Percentiles rank a stretch among this genome's conserved stretches.
Evolutionary conservation across 2,329 filamentous ascomycete species (phyloP).

Genomic region (Talaromyces sp.): DNA sequence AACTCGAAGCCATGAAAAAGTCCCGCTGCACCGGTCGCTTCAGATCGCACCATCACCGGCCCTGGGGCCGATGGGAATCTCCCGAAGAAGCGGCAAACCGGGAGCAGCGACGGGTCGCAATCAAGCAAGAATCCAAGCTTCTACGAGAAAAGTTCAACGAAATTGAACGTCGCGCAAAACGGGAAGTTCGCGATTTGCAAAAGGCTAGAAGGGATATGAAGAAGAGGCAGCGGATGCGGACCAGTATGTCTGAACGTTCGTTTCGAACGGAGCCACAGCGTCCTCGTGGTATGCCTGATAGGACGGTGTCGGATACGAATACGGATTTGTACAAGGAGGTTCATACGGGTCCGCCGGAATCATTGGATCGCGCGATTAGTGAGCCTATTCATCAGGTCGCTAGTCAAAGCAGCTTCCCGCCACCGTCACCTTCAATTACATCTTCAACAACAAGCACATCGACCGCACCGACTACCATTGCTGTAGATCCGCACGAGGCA

Average conservation of each 20-base stretch:
- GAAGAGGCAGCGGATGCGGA: constrained; percentile 15
- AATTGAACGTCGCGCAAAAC: constrained; percentile 36
- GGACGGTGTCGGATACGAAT: background rate
- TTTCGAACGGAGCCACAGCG: background rate
- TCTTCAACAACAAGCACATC: background rate
- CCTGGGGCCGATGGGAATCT: constrained; percentile 40
- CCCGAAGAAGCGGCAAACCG: constrained; percentile 35
- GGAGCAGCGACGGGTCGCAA: constrained; percentile 29
- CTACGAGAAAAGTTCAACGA: constrained; percentile 40
- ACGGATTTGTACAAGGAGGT: background rate
- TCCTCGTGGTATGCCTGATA: background rate
- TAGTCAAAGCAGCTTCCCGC: background rate
- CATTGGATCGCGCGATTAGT: constrained; percentile 5
- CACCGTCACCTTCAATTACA: background rate
- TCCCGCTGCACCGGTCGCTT: constrained; percentile 31
- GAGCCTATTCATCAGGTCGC: background rate
- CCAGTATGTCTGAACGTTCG: background rate
- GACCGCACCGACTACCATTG: background rate
- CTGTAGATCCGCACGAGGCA: constrained; percentile 17
- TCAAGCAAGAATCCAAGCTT: constrained; percentile 40
- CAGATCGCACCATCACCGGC: constrained; percentile 14
- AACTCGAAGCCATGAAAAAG: constrained; percentile 35
- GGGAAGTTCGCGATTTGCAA: constrained; percentile 35
- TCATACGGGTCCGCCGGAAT: background rate
- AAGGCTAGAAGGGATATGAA: constrained; percentile 22